phyloP scores from a whole-genome alignment of 331 rosid genomes.

The Pyracantha coccinea region DNA sequence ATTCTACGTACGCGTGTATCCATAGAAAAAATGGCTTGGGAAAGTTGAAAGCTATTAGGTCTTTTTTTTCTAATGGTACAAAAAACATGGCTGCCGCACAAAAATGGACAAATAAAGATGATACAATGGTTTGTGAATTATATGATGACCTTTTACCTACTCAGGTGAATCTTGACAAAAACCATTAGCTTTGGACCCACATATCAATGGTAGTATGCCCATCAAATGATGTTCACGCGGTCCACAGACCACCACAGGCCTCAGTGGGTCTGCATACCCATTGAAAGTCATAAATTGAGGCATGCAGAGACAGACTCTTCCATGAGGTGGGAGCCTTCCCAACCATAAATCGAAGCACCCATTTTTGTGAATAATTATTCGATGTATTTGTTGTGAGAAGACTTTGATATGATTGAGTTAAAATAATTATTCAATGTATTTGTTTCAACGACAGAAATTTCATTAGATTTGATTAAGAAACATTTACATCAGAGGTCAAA shows the following conservation, averaged over 20 bases:
- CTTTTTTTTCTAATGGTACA: neutral
- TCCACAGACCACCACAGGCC: too few relatives aligned
- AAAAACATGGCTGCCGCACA: constrained; percentile 10
- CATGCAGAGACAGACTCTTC: neutral
- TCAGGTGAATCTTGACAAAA: constrained; percentile 3
- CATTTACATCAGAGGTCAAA: too few relatives aligned
- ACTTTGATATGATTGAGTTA: too few relatives aligned
- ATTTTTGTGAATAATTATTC: neutral
- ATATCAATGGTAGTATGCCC: too few relatives aligned
- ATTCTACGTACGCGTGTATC: neutral
- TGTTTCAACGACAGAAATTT: too few relatives aligned
- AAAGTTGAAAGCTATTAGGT: neutral
- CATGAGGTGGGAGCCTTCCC: neutral
- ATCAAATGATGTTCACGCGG: too few relatives aligned
- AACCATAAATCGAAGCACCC: neutral
- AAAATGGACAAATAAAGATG: constrained; percentile 10
- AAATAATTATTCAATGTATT: too few relatives aligned
- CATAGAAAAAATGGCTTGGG: neutral
- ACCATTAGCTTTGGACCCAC: neutral
- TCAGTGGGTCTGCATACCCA: neutral
- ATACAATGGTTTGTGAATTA: neutral
- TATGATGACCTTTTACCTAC: neutral
- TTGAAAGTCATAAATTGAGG: constrained; percentile 1
- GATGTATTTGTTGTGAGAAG: neutral
- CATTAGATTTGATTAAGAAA: too few relatives aligned